phyloP scores from a whole-genome alignment of 352 stramenopile genomes.

The Pilasporangium apinafurcum region DNA sequence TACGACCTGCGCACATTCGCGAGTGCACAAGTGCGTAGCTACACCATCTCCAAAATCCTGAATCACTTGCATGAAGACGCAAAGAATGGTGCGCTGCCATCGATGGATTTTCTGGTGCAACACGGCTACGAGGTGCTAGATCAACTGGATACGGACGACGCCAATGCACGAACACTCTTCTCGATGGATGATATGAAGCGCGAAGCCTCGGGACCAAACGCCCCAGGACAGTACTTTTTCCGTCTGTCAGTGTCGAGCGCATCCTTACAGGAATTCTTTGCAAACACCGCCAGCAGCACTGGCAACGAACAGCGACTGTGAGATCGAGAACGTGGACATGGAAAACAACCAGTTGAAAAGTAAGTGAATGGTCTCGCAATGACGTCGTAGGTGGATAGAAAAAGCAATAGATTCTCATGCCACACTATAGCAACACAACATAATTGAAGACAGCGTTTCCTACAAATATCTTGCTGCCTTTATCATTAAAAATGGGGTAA shows the following conservation, averaged over 20 bases:
- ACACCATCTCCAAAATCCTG: conserved; percentile 56
- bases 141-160: conserved; percentile 65
- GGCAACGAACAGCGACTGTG: conserved; percentile 26
- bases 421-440: too few species aligned
- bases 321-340: too few species aligned
- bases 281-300: conserved; percentile 27
- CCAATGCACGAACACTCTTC: conserved; percentile 61
- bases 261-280: conserved; percentile 53
- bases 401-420: too few species aligned
- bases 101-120: conserved; percentile 63
- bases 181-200: conserved; percentile 83
- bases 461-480: too few species aligned
- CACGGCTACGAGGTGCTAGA: conserved; percentile 77
- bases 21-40: conserved; percentile 50
- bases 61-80: conserved; percentile 35
- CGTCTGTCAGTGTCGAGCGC: conserved; percentile 31
- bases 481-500: too few species aligned
- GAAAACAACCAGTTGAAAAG: too few species aligned
- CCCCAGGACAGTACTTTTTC: conserved; percentile 51
- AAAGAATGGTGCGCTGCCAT: conserved; percentile 32
- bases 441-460: too few species aligned
- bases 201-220: conserved; percentile 19
- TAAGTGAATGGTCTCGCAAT: too few species aligned
- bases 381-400: too few species aligned
- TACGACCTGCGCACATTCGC: conserved; percentile 65